Evolutionary conservation across 768 basidiomycete genomes (phyloP).

Genomic region (Suillus luteus): DNA sequence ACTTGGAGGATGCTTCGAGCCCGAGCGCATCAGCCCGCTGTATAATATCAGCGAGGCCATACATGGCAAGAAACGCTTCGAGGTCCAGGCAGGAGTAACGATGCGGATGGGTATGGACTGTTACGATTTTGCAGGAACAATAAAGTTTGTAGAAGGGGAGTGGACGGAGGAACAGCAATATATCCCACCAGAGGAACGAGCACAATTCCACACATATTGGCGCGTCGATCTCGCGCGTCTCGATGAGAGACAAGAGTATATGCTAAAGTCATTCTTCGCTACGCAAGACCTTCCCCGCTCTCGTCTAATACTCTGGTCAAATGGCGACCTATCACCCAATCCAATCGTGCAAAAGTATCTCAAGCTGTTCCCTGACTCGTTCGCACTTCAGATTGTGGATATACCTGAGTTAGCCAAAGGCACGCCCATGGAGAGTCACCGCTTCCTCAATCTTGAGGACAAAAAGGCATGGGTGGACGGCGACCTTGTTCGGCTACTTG

Average conservation of each 20-base stretch:
- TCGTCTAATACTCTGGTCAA: constrained; percentile 90
- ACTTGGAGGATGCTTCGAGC: constrained; percentile 75
- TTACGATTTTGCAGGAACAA: constrained; percentile 87
- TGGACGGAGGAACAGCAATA: constrained; percentile 12
- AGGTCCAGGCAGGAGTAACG: constrained; percentile 79
- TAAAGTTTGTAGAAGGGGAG: constrained; percentile 39
- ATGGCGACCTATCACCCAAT: constrained; percentile 67
- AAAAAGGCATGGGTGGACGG: constrained; percentile 92
- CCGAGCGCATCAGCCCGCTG: constrained; percentile 52
- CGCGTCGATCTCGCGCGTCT: constrained; percentile 81
- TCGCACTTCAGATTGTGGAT: constrained; percentile 69
- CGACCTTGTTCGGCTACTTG: constrained; percentile 83
- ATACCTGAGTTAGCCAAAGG: constrained; percentile 67
- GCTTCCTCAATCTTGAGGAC: constrained; percentile 64
- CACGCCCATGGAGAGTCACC: constrained; percentile 71
- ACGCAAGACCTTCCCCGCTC: constrained; percentile 74
- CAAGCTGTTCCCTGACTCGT: constrained; percentile 63
- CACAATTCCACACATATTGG: constrained; percentile 94
- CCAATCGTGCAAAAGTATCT: constrained; percentile 63
- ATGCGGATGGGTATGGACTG: constrained; percentile 86
- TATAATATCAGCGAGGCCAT: constrained; percentile 72
- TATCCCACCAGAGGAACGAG: constrained; percentile 45
- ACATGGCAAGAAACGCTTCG: constrained; percentile 63
- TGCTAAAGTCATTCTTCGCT: constrained; percentile 91
- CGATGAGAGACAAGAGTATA: constrained; percentile 79